phyloP scores from a whole-genome alignment of 768 basidiomycete species.

The Naganishia friedmannii region DNA sequence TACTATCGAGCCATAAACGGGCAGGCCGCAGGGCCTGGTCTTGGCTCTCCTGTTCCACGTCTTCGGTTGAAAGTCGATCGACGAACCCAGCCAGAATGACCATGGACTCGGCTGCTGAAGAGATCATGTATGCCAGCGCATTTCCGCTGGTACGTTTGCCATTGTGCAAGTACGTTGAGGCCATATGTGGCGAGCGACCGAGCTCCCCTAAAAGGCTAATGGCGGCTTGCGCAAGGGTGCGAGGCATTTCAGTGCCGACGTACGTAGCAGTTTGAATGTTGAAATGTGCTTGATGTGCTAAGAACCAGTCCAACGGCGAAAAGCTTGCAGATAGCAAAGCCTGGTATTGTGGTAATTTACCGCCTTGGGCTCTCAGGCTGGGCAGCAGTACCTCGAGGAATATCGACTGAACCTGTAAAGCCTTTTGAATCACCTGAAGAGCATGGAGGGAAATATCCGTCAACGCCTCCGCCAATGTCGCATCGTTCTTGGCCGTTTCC shows the following conservation, averaged over 20 bases:
- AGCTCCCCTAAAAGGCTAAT: conserved; percentile 26
- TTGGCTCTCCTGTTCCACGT: conserved; percentile 6
- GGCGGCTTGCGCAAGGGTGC: conserved; percentile 8
- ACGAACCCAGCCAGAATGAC: conserved; percentile 32
- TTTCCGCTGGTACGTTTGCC: conserved; percentile 29
- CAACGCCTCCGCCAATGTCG: background rate
- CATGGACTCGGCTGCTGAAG: conserved; percentile 19
- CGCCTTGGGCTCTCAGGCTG: background rate
- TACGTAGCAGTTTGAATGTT: conserved; percentile 28
- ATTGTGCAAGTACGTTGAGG: conserved; percentile 18
- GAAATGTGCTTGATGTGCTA: conserved; percentile 22
- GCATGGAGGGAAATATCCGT: conserved; percentile 22
- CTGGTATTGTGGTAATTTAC: background rate
- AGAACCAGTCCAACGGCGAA: conserved; percentile 23
- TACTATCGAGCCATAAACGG: conserved; percentile 9
- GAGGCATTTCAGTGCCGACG: conserved; percentile 18
- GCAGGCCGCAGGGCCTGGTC: conserved; percentile 21
- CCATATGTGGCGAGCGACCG: conserved; percentile 25
- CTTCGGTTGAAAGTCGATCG: conserved; percentile 19
- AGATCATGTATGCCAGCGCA: conserved; percentile 23
- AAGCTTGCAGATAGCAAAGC: background rate
- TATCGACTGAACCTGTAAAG: conserved; percentile 13
- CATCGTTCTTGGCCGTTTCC: conserved; percentile 18
- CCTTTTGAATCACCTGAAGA: conserved; percentile 20
- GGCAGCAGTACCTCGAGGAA: conserved; percentile 27